Evolutionary conservation across 1,284 basidiomycete species (phyloP), one percentile per base, ranked within the genome.

Genomic region (Ustanciosporium gigantosporum): DNA sequence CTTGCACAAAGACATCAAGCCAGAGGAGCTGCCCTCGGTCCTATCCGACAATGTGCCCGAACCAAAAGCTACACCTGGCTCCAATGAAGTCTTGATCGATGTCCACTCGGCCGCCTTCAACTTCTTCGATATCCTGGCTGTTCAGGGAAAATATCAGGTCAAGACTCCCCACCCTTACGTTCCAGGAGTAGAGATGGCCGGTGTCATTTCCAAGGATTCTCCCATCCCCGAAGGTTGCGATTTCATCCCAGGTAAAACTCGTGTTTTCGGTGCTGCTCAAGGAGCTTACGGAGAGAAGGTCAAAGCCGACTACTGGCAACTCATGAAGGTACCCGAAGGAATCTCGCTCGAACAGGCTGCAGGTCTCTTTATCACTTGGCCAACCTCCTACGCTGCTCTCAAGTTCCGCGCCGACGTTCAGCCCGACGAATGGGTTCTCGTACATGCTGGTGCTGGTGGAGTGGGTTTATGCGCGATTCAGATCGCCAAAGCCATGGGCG

Each of bases 251-350:
- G 93, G 94, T 15, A 68, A 81, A 88, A 95, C 77, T n/a, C 82
- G 90, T 43, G 89, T 98, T 0, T 94, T 96, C 73, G 94, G 94
- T 5, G 85, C 84, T n/a, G 83, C 82, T 0, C 87, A 89, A 73
- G 94, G 90, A 6, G 82, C 87, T 13, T 90, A 86, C 76, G 89
- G 86, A 7, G 90, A 94, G 64, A 49, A 66, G 41, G 56, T 59
- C 25, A 56, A 51, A 21, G 70, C 68, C 2, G 57, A 72, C 36
- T 62, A 46, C 47, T 57, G 46, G 83, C 83, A 72, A 17, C 73
- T 88, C 21, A 68, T 84, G n/a, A 82, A 82, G 11, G 82, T 90
- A 5, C 88, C 88, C 0, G 78, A 82, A 13, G 82, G 81, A 25
- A 82, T 90, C 78, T 81, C 81, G 15, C 85, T 84, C 44, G 87